Evolutionary conservation across 1,139 yeast genomes (phyloP).

Genomic region (Suhomyces guaymorum): DNA sequence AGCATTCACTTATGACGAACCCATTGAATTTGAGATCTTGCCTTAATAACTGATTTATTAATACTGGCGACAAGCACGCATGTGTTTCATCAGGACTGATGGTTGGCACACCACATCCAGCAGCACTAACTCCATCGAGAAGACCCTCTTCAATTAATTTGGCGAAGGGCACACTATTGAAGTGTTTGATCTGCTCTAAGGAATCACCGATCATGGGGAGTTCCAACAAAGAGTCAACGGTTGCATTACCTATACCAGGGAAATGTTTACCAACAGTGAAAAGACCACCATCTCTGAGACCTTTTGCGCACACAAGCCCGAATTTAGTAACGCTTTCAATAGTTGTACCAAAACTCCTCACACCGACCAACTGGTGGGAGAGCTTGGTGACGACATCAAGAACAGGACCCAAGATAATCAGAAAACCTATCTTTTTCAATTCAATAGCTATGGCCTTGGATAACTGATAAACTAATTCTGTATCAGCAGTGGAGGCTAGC

Average conservation of each 20-base stretch:
- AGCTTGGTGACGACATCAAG: conserved; percentile 62
- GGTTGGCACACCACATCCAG: conserved; percentile 72
- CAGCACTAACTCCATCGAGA: conserved; percentile 60
- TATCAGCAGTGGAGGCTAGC: conserved; percentile 56
- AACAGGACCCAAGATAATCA: conserved; percentile 63
- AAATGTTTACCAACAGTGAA: conserved; percentile 64
- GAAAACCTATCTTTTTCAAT: conserved; percentile 55
- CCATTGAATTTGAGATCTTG: conserved; percentile 58
- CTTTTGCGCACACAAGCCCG: conserved; percentile 57
- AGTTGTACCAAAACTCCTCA: conserved; percentile 63
- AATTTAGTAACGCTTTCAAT: conserved; percentile 58
- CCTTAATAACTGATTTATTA: conserved; percentile 55
- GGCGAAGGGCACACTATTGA: conserved; percentile 56
- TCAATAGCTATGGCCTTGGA: conserved; percentile 59
- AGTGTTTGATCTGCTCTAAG: conserved; percentile 52
- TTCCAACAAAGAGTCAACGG: conserved; percentile 58
- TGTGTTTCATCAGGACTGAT: conserved; percentile 62
- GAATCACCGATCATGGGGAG: conserved; percentile 62
- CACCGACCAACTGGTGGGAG: conserved; percentile 60
- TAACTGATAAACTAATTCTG: conserved; percentile 52
- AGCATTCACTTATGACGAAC: conserved; percentile 62
- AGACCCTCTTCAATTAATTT: conserved; percentile 48
- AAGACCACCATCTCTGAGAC: conserved; percentile 57
- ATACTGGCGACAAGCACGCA: conserved; percentile 62
- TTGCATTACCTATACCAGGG: conserved; percentile 67